Conservation (phyloP, 495 filamentous ascomycete genomes). For the Penicillium steckii region DNA sequence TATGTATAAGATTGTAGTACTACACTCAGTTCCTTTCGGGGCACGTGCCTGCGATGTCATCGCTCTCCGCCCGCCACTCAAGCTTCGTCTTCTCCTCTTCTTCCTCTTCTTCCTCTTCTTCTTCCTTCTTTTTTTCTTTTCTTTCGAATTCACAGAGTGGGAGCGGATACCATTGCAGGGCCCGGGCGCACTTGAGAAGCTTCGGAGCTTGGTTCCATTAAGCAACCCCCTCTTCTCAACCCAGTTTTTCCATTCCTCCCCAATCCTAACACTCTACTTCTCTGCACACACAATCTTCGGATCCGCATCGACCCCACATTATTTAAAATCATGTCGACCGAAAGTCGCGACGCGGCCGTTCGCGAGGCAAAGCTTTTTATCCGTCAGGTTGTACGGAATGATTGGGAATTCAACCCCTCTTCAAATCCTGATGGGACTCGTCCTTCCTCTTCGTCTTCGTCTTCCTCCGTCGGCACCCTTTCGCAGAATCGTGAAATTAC, state of each 20-base stretch:
- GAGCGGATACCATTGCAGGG: constrained; percentile 1
- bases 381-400: constrained; percentile 41
- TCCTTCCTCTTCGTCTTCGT: constrained; percentile 25
- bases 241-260: not conserved
- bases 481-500: constrained; percentile 28
- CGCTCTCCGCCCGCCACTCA: constrained; percentile 11
- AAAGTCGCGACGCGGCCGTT: constrained; percentile 42
- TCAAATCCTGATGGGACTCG: constrained; percentile 20
- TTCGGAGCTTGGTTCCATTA: not conserved
- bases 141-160: not conserved
- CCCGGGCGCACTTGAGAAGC: not conserved
- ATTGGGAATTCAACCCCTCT: constrained; percentile 42
- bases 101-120: too few species aligned
- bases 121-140: constrained; percentile 1
- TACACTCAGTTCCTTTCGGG: not conserved
- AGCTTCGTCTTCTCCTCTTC: not conserved
- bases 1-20: not conserved
- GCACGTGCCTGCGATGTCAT: constrained; percentile 16
- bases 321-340: constrained; percentile 21
- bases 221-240: not conserved
- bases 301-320: constrained; percentile 4
- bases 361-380: constrained; percentile 43
- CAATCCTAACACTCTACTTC: not conserved
- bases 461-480: constrained; percentile 12
- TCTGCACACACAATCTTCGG: not conserved